Evolutionary conservation across 495 filamentous ascomycete genomes (phyloP).

Genomic region (Xylaria grammica): DNA sequence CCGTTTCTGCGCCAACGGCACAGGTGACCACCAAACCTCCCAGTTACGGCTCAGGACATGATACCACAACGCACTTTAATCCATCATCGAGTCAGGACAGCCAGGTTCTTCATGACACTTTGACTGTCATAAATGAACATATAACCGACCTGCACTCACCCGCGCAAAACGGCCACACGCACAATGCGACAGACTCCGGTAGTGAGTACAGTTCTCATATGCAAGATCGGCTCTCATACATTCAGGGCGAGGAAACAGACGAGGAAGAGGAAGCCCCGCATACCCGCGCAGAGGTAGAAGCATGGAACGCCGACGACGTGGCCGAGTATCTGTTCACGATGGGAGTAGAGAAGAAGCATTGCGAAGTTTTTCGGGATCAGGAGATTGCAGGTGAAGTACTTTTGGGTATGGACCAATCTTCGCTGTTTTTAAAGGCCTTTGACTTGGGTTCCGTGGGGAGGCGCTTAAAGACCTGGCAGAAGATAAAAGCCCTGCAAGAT

Average conservation of each 20-base stretch:
- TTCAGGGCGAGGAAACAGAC: slow-evolving; percentile 86
- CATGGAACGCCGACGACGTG: slow-evolving; percentile 79
- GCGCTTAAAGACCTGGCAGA: slow-evolving; percentile 93
- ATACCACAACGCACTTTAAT: slow-evolving; percentile 35
- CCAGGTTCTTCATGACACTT: slow-evolving; percentile 93
- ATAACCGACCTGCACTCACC: slow-evolving; percentile 91
- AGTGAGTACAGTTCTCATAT: slow-evolving; percentile 87
- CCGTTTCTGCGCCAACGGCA: slow-evolving; percentile 25
- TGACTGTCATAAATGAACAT: slow-evolving; percentile 97
- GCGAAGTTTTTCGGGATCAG: slow-evolving; percentile 92
- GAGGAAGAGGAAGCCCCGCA: slow-evolving; percentile 65
- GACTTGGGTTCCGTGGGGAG: slow-evolving; percentile 89
- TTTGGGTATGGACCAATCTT: slow-evolving; percentile 91
- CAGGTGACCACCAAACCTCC: slow-evolving; percentile 30
- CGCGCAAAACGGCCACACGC: slow-evolving; percentile 52
- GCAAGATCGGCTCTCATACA: slow-evolving; percentile 81
- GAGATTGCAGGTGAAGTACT: slow-evolving; percentile 95
- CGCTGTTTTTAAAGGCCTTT: slow-evolving; percentile 91
- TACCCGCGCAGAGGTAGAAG: slow-evolving; percentile 67
- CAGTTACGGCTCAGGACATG: slow-evolving; percentile 24
- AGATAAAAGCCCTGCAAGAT: slow-evolving; percentile 86
- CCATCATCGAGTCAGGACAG: slow-evolving; percentile 57
- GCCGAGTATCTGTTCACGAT: slow-evolving; percentile 81
- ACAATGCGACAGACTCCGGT: slow-evolving; percentile 76
- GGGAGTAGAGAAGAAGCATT: slow-evolving; percentile 83